Evolutionary conservation across 495 filamentous ascomycete species (phyloP).

Genomic region (Aspergillus steynii): DNA sequence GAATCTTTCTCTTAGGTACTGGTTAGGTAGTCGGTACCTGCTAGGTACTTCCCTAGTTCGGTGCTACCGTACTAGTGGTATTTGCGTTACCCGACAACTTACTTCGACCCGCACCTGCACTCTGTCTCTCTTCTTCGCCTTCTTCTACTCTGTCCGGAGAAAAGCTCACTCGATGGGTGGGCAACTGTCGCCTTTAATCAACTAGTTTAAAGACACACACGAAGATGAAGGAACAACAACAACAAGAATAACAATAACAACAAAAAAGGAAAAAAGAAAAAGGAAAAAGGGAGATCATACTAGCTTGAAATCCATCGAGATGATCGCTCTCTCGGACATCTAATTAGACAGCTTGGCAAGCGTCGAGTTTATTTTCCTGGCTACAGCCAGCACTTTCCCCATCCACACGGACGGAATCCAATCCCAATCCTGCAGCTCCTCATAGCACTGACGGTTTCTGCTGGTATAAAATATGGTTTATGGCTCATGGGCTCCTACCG

Average conservation of each 20-base stretch:
- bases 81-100: not conserved
- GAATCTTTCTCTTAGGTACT: not conserved
- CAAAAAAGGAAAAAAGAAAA: not conserved
- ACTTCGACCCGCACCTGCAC: not conserved
- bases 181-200: too few relatives aligned
- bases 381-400: not conserved
- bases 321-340: not conserved
- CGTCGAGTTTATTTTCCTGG: not conserved
- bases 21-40: not conserved
- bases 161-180: too few relatives aligned
- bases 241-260: not conserved
- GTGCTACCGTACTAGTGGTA: not conserved
- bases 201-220: too few relatives aligned
- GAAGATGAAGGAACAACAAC: too few relatives aligned
- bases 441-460: not conserved
- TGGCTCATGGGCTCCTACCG: not conserved
- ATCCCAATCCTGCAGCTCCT: not conserved
- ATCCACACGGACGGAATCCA: not conserved
- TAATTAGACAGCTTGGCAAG: not conserved
- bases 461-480: not conserved
- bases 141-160: too few relatives aligned
- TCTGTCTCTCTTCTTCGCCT: too few relatives aligned
- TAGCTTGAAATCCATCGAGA: not conserved
- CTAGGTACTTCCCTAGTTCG: not conserved
- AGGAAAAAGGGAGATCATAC: not conserved